Conservation (phyloP, 148 eudicot genomes). For the Rhododendron ferrugineum region DNA sequence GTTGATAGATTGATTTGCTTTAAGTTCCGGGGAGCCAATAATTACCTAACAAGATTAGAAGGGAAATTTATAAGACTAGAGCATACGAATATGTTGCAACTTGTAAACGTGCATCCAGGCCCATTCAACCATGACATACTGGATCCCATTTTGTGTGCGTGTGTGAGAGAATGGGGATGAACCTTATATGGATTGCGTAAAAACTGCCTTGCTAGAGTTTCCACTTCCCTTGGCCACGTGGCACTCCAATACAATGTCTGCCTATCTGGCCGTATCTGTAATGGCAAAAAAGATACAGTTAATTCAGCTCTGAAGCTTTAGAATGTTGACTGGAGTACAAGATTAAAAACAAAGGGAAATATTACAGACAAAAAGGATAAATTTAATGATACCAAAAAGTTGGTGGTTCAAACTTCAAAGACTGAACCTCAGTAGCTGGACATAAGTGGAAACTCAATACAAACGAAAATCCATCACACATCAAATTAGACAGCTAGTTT, state of each 20-base stretch:
- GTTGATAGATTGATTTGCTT: slow-evolving; percentile 87
- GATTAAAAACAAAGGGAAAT: background rate
- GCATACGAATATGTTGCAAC: background rate
- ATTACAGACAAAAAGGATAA: background rate
- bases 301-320: background rate
- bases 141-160: background rate
- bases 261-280: slow-evolving; percentile 93
- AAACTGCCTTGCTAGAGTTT: slow-evolving; percentile 84
- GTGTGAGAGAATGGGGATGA: background rate
- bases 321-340: background rate
- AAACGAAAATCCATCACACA: background rate
- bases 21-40: slow-evolving; percentile 80
- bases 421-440: slow-evolving; percentile 2
- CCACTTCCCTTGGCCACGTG: slow-evolving; percentile 98
- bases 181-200: slow-evolving; percentile 93
- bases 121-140: background rate
- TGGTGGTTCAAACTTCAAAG: background rate
- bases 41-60: slow-evolving; percentile 46
- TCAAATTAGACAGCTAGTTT: background rate
- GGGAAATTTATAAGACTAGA: background rate
- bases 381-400: background rate
- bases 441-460: background rate
- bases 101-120: background rate
- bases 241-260: slow-evolving; percentile 99
- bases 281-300: background rate